Percentiles rank a stretch among this genome's conserved stretches.
Evolutionary conservation across 1,284 basidiomycete genomes (phyloP).

Genomic region (Sanguinoderma infundibulare): DNA sequence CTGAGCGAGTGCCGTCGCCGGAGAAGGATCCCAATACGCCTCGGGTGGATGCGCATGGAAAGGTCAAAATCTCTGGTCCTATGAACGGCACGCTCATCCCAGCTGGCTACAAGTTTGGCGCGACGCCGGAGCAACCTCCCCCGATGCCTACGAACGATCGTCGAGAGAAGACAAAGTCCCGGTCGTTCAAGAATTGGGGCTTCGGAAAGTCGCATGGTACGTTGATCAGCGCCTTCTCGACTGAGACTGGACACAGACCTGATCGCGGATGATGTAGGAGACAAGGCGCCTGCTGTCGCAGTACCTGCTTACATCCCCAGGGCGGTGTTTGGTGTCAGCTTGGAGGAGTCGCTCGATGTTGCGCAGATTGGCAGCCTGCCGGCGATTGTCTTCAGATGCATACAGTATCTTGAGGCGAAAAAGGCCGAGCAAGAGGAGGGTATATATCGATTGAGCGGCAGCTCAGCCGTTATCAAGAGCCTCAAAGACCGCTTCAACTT

Average conservation of each 20-base stretch:
- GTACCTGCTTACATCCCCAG: slow-evolving; percentile 55
- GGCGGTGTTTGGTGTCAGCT: slow-evolving; percentile 88
- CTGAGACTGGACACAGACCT: neutral
- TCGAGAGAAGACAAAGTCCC: slow-evolving; percentile 87
- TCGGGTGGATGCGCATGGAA: slow-evolving; percentile 48
- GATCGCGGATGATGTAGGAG: slow-evolving; percentile 27
- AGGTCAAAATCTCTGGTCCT: slow-evolving; percentile 89
- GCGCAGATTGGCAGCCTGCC: slow-evolving; percentile 91
- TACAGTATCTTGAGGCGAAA: slow-evolving; percentile 89
- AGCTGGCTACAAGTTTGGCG: slow-evolving; percentile 87
- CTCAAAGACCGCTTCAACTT: slow-evolving; percentile 93
- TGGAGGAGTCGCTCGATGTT: slow-evolving; percentile 89
- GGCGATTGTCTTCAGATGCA: slow-evolving; percentile 93
- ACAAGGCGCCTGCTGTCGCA: slow-evolving; percentile 42
- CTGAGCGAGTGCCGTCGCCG: slow-evolving; percentile 64
- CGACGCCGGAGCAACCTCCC: slow-evolving; percentile 45
- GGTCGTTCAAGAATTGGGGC: slow-evolving; percentile 89
- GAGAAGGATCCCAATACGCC: slow-evolving; percentile 48
- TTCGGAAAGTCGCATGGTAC: slow-evolving; percentile 67
- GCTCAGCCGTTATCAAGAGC: slow-evolving; percentile 92
- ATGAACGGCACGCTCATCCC: slow-evolving; percentile 87
- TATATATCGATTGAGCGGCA: slow-evolving; percentile 94
- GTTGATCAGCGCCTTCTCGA: slow-evolving; percentile 14
- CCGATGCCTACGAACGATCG: slow-evolving; percentile 56
- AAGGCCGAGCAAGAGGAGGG: slow-evolving; percentile 96